These are phyloP conservation scores for Neohortaea acidophila DNA, from an alignment of 495 filamentous ascomycete genomes.

Conservation along the genomic window DNA sequence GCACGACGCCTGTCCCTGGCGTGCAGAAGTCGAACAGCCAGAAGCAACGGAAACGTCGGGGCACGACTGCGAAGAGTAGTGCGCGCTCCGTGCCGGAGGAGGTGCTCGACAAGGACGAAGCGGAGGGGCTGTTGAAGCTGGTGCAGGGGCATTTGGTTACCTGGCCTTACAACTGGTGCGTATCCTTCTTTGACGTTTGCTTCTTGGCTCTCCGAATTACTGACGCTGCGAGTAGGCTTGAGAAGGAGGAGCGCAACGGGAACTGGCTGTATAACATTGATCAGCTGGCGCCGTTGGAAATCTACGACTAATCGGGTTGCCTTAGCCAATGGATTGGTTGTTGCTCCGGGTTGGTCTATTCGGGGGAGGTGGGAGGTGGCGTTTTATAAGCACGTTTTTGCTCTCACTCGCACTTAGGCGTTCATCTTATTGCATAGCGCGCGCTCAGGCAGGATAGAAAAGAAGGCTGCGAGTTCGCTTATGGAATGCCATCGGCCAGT, in stretches of 20 bases:
- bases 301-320: constrained; percentile 42
- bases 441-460: too few relatives aligned
- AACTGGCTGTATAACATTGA: constrained; percentile 97
- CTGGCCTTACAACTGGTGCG: constrained; percentile 85
- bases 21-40: constrained; percentile 10
- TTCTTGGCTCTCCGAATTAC: neutral
- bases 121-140: constrained; percentile 65
- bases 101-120: constrained; percentile 52
- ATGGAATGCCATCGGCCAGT: too few relatives aligned
- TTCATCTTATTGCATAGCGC: too few relatives aligned
- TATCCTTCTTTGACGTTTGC: neutral
- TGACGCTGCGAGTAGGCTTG: constrained; percentile 39
- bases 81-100: constrained; percentile 64
- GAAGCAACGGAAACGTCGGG: constrained; percentile 39
- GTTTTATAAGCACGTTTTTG: too few relatives aligned
- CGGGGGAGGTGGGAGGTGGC: too few relatives aligned
- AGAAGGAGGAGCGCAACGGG: constrained; percentile 73
- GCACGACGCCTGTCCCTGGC: constrained; percentile 1
- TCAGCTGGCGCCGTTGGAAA: constrained; percentile 87
- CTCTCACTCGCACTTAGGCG: too few relatives aligned
- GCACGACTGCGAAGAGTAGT: constrained; percentile 62
- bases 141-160: constrained; percentile 78
- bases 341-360: too few relatives aligned
- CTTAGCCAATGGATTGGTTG: too few relatives aligned
- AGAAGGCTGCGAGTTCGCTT: too few relatives aligned